Evolutionary conservation across 2,329 filamentous ascomycete genomes (phyloP).

Genomic region (Fusarium metavorans): DNA sequence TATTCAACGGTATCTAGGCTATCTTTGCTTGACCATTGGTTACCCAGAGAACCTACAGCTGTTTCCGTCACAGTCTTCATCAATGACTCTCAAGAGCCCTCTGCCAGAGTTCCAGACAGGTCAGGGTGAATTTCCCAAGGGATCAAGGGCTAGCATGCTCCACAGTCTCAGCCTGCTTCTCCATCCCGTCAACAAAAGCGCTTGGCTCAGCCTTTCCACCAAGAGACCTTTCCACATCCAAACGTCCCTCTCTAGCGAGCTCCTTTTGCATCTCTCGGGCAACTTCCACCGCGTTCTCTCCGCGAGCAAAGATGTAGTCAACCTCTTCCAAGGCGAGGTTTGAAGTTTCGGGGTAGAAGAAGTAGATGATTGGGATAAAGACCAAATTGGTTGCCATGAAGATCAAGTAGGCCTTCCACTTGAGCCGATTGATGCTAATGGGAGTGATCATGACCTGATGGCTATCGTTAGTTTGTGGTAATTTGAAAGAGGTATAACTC

Average conservation of each 20-base stretch:
- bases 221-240: conserved; percentile 10
- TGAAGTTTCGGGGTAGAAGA: conserved; percentile 65
- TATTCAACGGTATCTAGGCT: background rate
- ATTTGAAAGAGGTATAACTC: rapidly evolving
- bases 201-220: background rate
- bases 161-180: conserved; percentile 2
- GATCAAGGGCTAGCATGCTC: background rate
- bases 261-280: conserved; percentile 23
- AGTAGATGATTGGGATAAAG: conserved; percentile 57
- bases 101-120: too few relatives aligned
- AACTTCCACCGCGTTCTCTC: conserved; percentile 20
- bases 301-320: conserved; percentile 49
- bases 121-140: too few relatives aligned
- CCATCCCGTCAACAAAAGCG: background rate
- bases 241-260: conserved; percentile 9
- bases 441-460: conserved; percentile 62
- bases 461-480: too few relatives aligned
- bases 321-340: conserved; percentile 64
- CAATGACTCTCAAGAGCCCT: background rate
- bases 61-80: background rate
- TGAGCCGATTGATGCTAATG: conserved; percentile 58
- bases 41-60: background rate
- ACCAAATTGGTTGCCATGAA: conserved; percentile 62
- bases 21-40: background rate
- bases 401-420: conserved; percentile 65